Percentiles rank a stretch among this genome's conserved stretches.
Evolutionary conservation across 331 rosid genomes (phyloP).

Genomic region (Dryas integrifolia): DNA sequence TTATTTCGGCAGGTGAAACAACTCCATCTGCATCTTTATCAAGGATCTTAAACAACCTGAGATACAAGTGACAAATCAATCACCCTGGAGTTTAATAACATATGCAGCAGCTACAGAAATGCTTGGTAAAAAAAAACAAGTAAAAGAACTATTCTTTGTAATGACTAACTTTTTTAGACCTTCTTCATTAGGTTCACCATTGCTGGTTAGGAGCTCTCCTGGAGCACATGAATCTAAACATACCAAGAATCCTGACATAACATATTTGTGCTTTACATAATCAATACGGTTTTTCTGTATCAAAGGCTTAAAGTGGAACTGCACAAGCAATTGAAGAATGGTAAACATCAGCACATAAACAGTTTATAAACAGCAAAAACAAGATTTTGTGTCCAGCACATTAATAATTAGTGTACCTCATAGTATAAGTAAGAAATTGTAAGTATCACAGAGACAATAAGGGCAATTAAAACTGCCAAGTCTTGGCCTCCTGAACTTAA

Average conservation of each 20-base stretch:
- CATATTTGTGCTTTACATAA: slow-evolving; percentile 60
- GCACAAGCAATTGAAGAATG: too few species aligned
- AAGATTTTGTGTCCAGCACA: background rate
- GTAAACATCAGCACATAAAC: too few species aligned
- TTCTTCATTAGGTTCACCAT: slow-evolving; percentile 56
- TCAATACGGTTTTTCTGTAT: slow-evolving; percentile 58
- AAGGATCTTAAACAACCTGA: slow-evolving; percentile 55
- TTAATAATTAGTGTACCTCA: slow-evolving; percentile 45
- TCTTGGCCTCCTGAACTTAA: slow-evolving; percentile 56
- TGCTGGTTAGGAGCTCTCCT: slow-evolving; percentile 41
- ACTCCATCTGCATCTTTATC: slow-evolving; percentile 35
- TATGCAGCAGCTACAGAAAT: background rate
- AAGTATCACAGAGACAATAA: slow-evolving; percentile 43
- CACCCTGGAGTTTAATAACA: background rate
- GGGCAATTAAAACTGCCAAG: slow-evolving; percentile 67
- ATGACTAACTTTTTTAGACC: slow-evolving; percentile 48
- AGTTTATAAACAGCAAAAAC: background rate
- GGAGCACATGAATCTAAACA: slow-evolving; percentile 52
- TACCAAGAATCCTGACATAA: slow-evolving; percentile 57
- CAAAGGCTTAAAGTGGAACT: slow-evolving; percentile 68
- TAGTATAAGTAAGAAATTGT: slow-evolving; percentile 59
- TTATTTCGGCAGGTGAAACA: slow-evolving; percentile 60
- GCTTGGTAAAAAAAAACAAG: background rate
- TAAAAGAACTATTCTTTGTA: too few species aligned
- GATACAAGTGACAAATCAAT: background rate